Evolutionary conservation across 257 asterid species (phyloP), one percentile per base, ranked within the genome.

Genomic region (Salvia miltiorrhiza): DNA sequence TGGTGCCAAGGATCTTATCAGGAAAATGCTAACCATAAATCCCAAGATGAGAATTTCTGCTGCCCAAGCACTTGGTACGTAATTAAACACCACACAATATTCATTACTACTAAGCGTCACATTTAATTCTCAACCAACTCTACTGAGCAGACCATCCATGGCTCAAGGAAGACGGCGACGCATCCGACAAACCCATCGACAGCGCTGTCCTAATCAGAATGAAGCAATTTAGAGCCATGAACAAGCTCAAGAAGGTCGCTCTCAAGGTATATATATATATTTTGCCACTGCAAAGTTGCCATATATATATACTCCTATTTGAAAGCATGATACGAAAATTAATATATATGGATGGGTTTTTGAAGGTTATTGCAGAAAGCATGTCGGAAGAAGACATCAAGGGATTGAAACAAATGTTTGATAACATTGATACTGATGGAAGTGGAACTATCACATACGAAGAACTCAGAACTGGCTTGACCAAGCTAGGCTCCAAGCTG

Each of bases 191-290:
- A 20, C 99, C 97, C 3, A 90, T 93, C 4, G 79, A 93, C 47
- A 90, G 93, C 66, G 99, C 90, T 1, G 99, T 93, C 28, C 83
- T 83, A 23, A 79, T 79, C 67, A 88, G 99, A 74, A 79, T 93
- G 93, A 93, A 87, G 90, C 97, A 90, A 72, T 93, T 93, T 73
- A 82, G 97, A 76, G 95, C 90, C 1, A 87, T 86, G 97, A 93
- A 93, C 83, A 93, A 93, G 85, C 81, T 93, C 52, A 89, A 88
- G 79, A 87, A 85, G 78, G 96, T 93, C 6, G 97, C 99, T 50
- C 78, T 93, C 50, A 93, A 85, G 97, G 97, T 90, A 76, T 32
- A 20, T 59, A 16, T 0, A n/a, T 10, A 24, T 26, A 11, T 54
- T 41, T 41, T 13, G 11, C 48, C 7, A 41, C 11, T 2, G 3